Evolutionary conservation across 306 rosid genomes (phyloP).

Genomic region (Begonia fuchsioides): DNA sequence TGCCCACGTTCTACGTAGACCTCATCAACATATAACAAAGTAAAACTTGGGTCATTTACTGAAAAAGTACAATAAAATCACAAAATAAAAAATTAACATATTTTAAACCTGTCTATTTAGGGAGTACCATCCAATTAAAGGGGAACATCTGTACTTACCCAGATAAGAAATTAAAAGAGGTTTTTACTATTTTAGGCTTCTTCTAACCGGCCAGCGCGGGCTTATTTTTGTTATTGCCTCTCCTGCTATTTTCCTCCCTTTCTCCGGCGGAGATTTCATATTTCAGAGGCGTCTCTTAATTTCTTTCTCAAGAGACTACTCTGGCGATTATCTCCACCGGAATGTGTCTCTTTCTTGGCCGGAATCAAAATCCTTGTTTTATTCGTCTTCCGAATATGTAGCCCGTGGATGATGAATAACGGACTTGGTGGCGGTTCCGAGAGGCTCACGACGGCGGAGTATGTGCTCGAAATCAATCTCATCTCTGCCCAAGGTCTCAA

Average conservation of each 20-base stretch:
- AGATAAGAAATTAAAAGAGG: no score
- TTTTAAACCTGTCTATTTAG: not conserved
- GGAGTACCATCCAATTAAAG: not conserved
- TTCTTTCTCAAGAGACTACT: not conserved
- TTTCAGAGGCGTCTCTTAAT: not conserved
- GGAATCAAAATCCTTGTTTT: constrained; percentile 11
- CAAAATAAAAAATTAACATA: not conserved
- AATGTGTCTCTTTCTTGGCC: constrained; percentile 10
- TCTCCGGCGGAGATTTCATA: not conserved
- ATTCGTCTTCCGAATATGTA: constrained; percentile 9
- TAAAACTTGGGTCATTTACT: no score
- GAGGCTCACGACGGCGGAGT: constrained; percentile 15
- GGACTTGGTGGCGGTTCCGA: constrained; percentile 8
- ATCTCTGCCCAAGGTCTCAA: constrained; percentile 81
- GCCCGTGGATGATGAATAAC: constrained; percentile 17
- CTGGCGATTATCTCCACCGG: constrained; percentile 5
- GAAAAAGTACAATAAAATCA: no score
- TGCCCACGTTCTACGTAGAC: no score
- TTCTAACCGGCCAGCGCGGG: not conserved
- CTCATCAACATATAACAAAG: no score
- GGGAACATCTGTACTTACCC: not conserved
- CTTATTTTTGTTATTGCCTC: no score
- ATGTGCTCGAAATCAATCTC: constrained; percentile 72
- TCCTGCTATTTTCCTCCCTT: not conserved
- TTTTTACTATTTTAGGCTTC: no score